Base-by-base conservation (phyloP, 371 early-diverging fungal species). In the Rhizopus delemar region DNA sequence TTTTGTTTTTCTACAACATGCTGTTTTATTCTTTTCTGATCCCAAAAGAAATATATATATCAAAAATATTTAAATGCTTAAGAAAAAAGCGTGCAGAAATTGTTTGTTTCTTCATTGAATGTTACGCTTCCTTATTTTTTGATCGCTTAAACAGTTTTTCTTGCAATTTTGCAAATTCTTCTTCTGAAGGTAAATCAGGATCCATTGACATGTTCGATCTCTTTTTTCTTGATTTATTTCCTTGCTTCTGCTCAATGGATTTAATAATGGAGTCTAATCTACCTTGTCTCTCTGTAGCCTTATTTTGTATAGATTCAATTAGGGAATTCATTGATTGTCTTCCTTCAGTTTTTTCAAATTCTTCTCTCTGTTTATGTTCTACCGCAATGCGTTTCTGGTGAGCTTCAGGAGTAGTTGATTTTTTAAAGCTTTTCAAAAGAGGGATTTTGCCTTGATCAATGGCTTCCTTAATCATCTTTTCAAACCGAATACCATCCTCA, bases 401-500 rank as follows among this genome's bases (percentile, higher is more conserved):
- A 0, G 82, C 87, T 48, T 77, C 71, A 12, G 68, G 46, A 5
- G 83, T 77, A 5, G 84, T 82, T 0, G 85, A 78, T 11, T 72
- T 70, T 9, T 77, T 75, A 59, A 89, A 93, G 5, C 51, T 56
- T 46, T 75, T 71, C 8, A 62, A 53, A 53, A 34, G 4, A 6
- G 72, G 63, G 4, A 90, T 77, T 3, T 78, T 63, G 28, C 82
- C 81, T 34, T 69, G 75, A 29, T 82, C 72, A 46, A 95, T 87
- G 0, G 89, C 90, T 4, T 64, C 56, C 31, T 84, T 75, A 39
- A 96, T 81, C 13, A 91, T 84, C 4, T 65, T 66, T 8, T 76
- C 59, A 66, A 93, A 85, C 5, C 95, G 81, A 16, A 70, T 71
- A 41, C 90, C 88, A 61, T 95, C 94, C 6, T 81, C 83, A 15